A percentile compares a stretch with the other conserved stretches of the same genome.
Evolutionary conservation across 805 yeast genomes (phyloP).

Genomic region (Candida ulmi): DNA sequence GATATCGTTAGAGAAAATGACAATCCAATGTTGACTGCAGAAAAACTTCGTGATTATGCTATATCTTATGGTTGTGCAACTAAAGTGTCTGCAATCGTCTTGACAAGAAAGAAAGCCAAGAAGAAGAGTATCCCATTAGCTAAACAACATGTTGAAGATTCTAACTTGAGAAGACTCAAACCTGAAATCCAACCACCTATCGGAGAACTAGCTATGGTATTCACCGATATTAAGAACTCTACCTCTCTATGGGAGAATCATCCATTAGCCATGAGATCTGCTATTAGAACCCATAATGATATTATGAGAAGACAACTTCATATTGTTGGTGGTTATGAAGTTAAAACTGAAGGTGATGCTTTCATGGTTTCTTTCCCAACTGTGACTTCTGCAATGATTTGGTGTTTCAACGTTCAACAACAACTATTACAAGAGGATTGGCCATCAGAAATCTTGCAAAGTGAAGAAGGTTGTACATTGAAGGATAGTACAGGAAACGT

Average conservation of each 20-base stretch:
- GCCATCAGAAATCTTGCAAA: constrained; percentile 88
- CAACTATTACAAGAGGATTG: constrained; percentile 82
- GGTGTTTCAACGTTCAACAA: constrained; percentile 93
- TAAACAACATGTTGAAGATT: constrained; percentile 62
- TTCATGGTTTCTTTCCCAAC: constrained; percentile 97
- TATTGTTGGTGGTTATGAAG: constrained; percentile 95
- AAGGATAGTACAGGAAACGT: constrained; percentile 52
- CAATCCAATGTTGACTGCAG: constrained; percentile 89
- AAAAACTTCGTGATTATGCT: constrained; percentile 88
- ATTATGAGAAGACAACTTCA: constrained; percentile 92
- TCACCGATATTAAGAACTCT: constrained; percentile 94
- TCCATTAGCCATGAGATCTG: constrained; percentile 93
- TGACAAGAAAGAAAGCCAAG: constrained; percentile 53
- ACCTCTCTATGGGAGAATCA: constrained; percentile 90
- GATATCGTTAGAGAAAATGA: constrained; percentile 80
- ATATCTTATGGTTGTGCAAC: constrained; percentile 84
- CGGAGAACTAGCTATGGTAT: constrained; percentile 91
- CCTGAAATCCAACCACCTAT: constrained; percentile 93
- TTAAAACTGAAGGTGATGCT: constrained; percentile 98
- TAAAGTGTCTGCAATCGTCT: constrained; percentile 73
- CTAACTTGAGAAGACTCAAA: constrained; percentile 74
- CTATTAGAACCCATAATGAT: constrained; percentile 89
- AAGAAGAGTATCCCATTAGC: constrained; percentile 29
- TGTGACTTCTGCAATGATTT: constrained; percentile 80
- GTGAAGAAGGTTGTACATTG: constrained; percentile 79